Base-by-base conservation (phyloP, 495 filamentous ascomycete genomes). In the Daldinia vernicosa region DNA sequence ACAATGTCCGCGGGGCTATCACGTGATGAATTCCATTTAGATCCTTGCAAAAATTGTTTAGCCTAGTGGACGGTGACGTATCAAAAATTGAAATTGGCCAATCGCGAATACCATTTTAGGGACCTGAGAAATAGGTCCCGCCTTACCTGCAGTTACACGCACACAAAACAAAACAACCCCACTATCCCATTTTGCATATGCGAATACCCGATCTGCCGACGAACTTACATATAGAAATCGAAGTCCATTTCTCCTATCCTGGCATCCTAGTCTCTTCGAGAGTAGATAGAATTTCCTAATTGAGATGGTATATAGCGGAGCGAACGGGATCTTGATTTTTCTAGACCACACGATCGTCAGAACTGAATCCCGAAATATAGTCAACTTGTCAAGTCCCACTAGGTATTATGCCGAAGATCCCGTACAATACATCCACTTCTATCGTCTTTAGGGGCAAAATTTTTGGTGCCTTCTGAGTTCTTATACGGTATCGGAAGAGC, bases 31-130 rank as follows among this genome's bases (percentile, higher is more conserved):
- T 0, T 1, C 69, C 47, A 67, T 67, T 64, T 54, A 72, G 22
- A 67, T 67, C 69, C 69, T 59, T 72, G 63, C 35, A 47, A 14
- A 59, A 45, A n/a, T 14, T 15, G 11, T 63, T 72, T 52, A 54
- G 69, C 47, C 52, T 66, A 26, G 50, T 50, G 14, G 28, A 33
- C 37, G 51, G 59, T 71, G 69, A 71, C 69, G 69, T 67, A 71
- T 32, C n/a, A 9, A 59, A 47, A 67, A 62, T 58, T 53, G 17
- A 37, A 63, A 71, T 71, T 71, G 69, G 12, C 69, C 63, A 71
- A 71, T 71, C 50, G 43, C 17, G 11, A 6, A 9, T n/a, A 8
- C 0, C 32, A n/a, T 17, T 43, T 22, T 45, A 40, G 32, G 35
- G 37, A 19, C 56, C 39, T n/a, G n/a, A n/a, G n/a, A n/a, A n/a